A percentile compares a stretch with the other conserved stretches of the same genome.
Conservation (phyloP, 352 stramenopile species). For the Globisporangium heterothallicum region DNA sequence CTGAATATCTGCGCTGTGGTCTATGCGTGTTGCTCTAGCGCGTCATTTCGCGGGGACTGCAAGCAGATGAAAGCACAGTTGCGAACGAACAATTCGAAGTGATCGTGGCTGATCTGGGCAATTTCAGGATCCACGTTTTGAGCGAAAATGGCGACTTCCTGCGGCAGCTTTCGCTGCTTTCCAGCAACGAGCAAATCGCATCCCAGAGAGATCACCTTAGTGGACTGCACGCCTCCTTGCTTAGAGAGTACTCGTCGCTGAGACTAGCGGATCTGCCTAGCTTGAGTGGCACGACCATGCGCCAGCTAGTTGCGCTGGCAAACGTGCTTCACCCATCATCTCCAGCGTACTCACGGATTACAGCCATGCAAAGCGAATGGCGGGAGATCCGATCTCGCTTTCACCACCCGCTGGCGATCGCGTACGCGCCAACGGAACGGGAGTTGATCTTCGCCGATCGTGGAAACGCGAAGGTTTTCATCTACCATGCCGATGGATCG, state of each 20-base stretch:
- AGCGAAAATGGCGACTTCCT: slow-evolving; percentile 49
- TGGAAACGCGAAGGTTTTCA: slow-evolving; percentile 40
- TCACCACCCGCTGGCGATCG: slow-evolving; percentile 40
- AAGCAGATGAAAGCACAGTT: slow-evolving; percentile 23
- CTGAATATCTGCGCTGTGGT: no score
- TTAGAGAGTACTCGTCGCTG: slow-evolving; percentile 28
- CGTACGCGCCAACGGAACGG: slow-evolving; percentile 24
- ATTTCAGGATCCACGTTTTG: slow-evolving; percentile 68
- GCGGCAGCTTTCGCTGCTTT: slow-evolving; percentile 44
- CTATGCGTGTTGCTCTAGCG: slow-evolving; percentile 16
- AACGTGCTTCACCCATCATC: slow-evolving; percentile 36
- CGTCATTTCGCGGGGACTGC: slow-evolving; percentile 33
- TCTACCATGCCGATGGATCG: slow-evolving; percentile 51
- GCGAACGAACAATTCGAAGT: slow-evolving; percentile 69
- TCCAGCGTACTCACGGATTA: slow-evolving; percentile 31
- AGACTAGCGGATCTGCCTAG: slow-evolving; percentile 9
- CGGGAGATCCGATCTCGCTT: slow-evolving; percentile 25
- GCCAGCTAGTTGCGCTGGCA: slow-evolving; percentile 27
- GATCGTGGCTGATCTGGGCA: slow-evolving; percentile 56
- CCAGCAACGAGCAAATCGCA: slow-evolving; percentile 28
- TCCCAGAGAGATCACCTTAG: slow-evolving; percentile 36
- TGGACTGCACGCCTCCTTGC: slow-evolving; percentile 17
- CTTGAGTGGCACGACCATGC: slow-evolving; percentile 25
- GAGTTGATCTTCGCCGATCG: slow-evolving; percentile 45
- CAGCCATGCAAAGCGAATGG: slow-evolving; percentile 21